These are phyloP conservation scores for Verticillium isaacii DNA, from an alignment of 2,329 filamentous ascomycete genomes.

Conservation along the genomic window DNA sequence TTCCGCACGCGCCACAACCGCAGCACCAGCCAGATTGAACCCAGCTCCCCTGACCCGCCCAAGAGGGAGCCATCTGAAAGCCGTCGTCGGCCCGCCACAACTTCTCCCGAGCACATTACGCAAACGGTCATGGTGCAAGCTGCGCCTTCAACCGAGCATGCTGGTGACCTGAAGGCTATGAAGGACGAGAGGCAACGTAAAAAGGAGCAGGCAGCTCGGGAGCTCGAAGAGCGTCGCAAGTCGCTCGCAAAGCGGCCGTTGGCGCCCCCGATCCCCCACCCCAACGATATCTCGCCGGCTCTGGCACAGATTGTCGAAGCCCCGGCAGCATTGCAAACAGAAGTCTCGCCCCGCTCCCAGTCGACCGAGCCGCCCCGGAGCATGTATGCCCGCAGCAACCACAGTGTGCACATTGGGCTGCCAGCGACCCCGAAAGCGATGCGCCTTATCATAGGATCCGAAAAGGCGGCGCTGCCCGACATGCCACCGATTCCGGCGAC, in stretches of 20 bases:
- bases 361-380: slow-evolving; percentile 58
- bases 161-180: slow-evolving; percentile 49
- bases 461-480: slow-evolving; percentile 47
- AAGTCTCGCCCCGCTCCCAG: slow-evolving; percentile 49
- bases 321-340: neutral
- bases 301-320: slow-evolving; percentile 32
- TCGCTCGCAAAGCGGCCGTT: slow-evolving; percentile 78
- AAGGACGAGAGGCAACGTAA: slow-evolving; percentile 60
- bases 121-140: slow-evolving; percentile 5
- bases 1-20: slow-evolving; percentile 53
- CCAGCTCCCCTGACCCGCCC: slow-evolving; percentile 27
- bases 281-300: slow-evolving; percentile 47
- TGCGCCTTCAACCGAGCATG: slow-evolving; percentile 31
- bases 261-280: slow-evolving; percentile 75
- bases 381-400: slow-evolving; percentile 40
- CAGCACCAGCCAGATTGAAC: slow-evolving; percentile 40
- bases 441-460: slow-evolving; percentile 68
- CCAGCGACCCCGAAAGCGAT: slow-evolving; percentile 89
- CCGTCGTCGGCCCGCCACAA: slow-evolving; percentile 25
- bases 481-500: slow-evolving; percentile 47
- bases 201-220: slow-evolving; percentile 73
- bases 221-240: slow-evolving; percentile 82
- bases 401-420: slow-evolving; percentile 63
- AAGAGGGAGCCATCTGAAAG: slow-evolving; percentile 34
- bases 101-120: slow-evolving; percentile 19